Conservation (phyloP, 352 stramenopile species). For the Phytophthora nicotianae region DNA sequence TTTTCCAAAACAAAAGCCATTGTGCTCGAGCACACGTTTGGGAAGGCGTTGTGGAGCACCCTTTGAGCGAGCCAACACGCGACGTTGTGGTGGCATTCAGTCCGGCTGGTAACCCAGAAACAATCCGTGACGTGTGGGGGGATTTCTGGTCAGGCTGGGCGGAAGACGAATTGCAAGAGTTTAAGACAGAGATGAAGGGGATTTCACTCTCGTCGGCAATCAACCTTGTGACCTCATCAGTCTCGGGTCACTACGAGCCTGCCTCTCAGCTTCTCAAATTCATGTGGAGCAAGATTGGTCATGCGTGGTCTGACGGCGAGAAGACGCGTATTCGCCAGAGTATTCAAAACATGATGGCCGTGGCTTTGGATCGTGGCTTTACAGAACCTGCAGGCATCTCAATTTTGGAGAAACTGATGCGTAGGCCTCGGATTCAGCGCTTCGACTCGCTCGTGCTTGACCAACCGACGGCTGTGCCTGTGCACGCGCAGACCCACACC, state of each 20-base stretch:
- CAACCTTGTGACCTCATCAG: constrained; percentile 80
- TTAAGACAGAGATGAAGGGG: constrained; percentile 81
- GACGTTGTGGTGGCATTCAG: constrained; percentile 86
- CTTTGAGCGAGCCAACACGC: constrained; percentile 37
- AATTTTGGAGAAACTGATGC: constrained; percentile 80
- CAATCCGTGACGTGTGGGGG: constrained; percentile 82
- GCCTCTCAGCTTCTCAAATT: constrained; percentile 77
- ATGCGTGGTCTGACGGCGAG: constrained; percentile 83
- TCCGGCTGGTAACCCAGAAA: constrained; percentile 79
- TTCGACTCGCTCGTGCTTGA: constrained; percentile 79
- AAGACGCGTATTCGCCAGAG: constrained; percentile 85
- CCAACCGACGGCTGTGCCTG: constrained; percentile 50
- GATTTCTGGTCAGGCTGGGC: constrained; percentile 90
- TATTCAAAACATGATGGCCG: constrained; percentile 88
- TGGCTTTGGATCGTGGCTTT: constrained; percentile 77
- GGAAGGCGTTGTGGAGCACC: constrained; percentile 62
- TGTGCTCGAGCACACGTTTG: constrained; percentile 80
- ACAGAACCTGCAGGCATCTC: constrained; percentile 67
- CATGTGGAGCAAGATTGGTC: constrained; percentile 85
- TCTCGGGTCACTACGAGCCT: constrained; percentile 78
- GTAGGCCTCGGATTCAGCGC: constrained; percentile 55
- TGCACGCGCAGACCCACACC: constrained; percentile 62
- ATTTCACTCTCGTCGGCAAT: constrained; percentile 76
- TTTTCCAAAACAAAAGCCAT: constrained; percentile 87
- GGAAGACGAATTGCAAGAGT: constrained; percentile 80